phyloP scores from a whole-genome alignment of 208 protist genomes.

The Leishmania martiniquensis region DNA sequence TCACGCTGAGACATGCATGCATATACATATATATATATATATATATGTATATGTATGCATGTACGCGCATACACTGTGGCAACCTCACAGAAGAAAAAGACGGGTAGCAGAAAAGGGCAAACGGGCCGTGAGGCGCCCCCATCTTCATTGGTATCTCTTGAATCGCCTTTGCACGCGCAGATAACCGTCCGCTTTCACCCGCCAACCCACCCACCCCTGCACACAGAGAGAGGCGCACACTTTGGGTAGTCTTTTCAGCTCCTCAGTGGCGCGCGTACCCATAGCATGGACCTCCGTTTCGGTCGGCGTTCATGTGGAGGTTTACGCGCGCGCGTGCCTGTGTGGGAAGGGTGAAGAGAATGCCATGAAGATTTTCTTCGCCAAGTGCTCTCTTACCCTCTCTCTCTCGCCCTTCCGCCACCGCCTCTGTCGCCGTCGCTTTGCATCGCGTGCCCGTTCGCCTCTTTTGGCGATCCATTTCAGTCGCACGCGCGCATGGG shows the following conservation, averaged over 20 bases:
- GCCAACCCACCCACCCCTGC: neutral
- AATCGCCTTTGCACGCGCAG: neutral
- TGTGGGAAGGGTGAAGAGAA: neutral
- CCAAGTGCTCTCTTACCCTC: neutral
- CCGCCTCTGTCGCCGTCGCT: neutral
- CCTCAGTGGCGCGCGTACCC: neutral
- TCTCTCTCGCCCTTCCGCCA: neutral
- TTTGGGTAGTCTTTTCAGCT: neutral
- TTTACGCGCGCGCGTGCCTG: neutral
- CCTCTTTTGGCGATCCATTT: neutral
- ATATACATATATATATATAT: neutral
- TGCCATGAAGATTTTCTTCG: neutral
- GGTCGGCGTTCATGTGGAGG: neutral
- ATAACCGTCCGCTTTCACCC: neutral
- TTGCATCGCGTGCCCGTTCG: neutral
- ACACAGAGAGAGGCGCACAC: too few relatives aligned
- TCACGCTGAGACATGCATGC: neutral
- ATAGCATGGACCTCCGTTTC: neutral
- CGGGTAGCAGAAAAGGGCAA: neutral
- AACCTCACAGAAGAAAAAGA: neutral
- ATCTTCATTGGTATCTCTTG: neutral
- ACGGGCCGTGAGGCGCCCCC: neutral
- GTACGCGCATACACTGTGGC: neutral
- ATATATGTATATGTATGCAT: neutral
- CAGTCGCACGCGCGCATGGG: neutral